A percentile compares a stretch with the other conserved stretches of the same genome.
Evolutionary conservation across 805 yeast species (phyloP).

Genomic region (Scheffersomyces stipitis): DNA sequence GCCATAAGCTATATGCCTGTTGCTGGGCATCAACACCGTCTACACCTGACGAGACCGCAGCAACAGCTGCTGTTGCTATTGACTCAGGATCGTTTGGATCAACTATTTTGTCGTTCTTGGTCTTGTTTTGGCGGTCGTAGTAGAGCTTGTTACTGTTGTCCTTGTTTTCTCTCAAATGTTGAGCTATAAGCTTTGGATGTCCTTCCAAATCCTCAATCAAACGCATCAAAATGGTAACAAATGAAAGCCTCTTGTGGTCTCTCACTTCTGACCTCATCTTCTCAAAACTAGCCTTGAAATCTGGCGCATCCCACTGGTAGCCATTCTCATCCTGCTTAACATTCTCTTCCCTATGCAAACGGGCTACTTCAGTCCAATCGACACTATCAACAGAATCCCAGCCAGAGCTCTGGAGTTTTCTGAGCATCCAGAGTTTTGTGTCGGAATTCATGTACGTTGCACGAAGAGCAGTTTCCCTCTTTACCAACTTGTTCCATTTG

Average conservation of each 20-base stretch:
- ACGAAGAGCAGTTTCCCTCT: conserved; percentile 47
- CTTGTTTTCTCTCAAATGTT: not conserved
- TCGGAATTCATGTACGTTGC: conserved; percentile 30
- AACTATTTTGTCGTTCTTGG: not conserved
- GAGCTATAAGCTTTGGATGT: not conserved
- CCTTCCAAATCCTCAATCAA: not conserved
- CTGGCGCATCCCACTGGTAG: conserved; percentile 56
- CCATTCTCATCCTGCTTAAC: conserved; percentile 13
- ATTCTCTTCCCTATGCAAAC: conserved; percentile 26
- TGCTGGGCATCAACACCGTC: conserved; percentile 25
- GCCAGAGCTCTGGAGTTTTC: conserved; percentile 25
- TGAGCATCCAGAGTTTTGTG: conserved; percentile 40
- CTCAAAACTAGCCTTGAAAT: conserved; percentile 61
- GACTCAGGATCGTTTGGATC: conserved; percentile 27
- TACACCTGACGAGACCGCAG: conserved; percentile 31
- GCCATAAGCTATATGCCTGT: conserved; percentile 39
- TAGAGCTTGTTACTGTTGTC: not conserved
- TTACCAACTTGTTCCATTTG: conserved; percentile 85
- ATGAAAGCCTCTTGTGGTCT: conserved; percentile 28
- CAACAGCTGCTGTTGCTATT: conserved; percentile 40
- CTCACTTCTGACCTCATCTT: conserved; percentile 53
- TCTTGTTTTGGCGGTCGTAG: not conserved
- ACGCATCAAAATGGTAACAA: conserved; percentile 2
- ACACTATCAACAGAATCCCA: conserved; percentile 25
- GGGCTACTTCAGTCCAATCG: conserved; percentile 36